phyloP scores from a whole-genome alignment of 768 basidiomycete species.

The Pleurotus djamor region DNA sequence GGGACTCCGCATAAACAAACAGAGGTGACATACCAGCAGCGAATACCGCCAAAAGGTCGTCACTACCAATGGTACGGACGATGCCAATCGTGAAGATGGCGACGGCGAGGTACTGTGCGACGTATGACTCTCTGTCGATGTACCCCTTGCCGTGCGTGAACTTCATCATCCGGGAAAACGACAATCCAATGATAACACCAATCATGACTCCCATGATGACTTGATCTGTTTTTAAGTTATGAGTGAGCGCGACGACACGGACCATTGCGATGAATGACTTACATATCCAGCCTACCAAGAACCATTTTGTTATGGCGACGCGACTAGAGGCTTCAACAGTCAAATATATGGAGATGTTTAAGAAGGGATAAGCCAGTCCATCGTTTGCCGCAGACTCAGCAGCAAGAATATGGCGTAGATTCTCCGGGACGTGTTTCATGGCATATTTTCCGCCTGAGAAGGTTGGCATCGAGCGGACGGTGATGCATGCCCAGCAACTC shows the following conservation, averaged over 20 bases:
- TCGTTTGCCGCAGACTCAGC: conserved; percentile 96
- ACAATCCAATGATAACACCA: conserved; percentile 38
- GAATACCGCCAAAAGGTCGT: conserved; percentile 89
- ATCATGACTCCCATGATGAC: not conserved
- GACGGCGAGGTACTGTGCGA: conserved; percentile 80
- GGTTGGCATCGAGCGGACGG: not conserved
- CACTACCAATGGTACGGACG: conserved; percentile 76
- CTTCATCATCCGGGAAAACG: conserved; percentile 74
- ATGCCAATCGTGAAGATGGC: conserved; percentile 77
- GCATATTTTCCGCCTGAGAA: conserved; percentile 70
- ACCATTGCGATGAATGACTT: conserved; percentile 17
- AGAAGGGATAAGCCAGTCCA: conserved; percentile 92
- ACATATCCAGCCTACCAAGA: conserved; percentile 85
- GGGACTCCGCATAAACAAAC: not conserved
- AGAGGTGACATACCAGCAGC: conserved; percentile 57
- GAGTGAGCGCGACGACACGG: not conserved
- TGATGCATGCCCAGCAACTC: conserved; percentile 9
- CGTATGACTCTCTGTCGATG: conserved; percentile 79
- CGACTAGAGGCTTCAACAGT: conserved; percentile 62
- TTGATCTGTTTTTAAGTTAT: not conserved
- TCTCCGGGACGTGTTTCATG: conserved; percentile 62
- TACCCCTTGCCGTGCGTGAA: conserved; percentile 52
- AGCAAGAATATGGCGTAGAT: conserved; percentile 77
- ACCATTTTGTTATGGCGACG: conserved; percentile 79
- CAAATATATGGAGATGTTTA: conserved; percentile 84